phyloP scores from a whole-genome alignment of 116 monocot genomes.

The Cymodocea nodosa region DNA sequence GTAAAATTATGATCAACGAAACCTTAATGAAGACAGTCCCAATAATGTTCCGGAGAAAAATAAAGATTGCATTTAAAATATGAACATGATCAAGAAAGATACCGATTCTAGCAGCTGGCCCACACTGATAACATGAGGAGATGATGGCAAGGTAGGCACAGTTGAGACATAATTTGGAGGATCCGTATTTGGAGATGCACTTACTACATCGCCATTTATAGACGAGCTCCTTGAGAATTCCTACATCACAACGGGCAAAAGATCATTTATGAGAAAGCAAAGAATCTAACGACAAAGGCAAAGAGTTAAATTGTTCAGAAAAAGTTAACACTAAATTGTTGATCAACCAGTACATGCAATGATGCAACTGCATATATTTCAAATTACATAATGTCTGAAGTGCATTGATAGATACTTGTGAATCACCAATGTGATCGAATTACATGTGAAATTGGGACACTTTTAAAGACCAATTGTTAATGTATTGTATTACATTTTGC shows the following conservation, averaged over 20 bases:
- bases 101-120: conserved; percentile 93
- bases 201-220: conserved; percentile 36
- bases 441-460: too few species aligned
- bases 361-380: too few species aligned
- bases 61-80: neutral
- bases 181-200: conserved; percentile 33
- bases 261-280: neutral
- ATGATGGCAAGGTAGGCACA: conserved; percentile 20
- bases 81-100: conserved; percentile 2
- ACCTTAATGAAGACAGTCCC: neutral
- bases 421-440: too few species aligned
- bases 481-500: too few species aligned
- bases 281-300: neutral
- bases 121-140: conserved; percentile 58
- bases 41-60: neutral
- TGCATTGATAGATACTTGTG: too few species aligned
- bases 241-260: conserved; percentile 15
- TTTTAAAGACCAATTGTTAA: too few species aligned
- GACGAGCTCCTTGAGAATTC: conserved; percentile 56
- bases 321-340: too few species aligned
- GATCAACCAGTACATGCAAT: too few species aligned
- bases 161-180: conserved; percentile 27
- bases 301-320: neutral
- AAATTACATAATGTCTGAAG: too few species aligned
- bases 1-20: too few species aligned